phyloP scores from a whole-genome alignment of 371 early-diverging fungal species.

The Smittium culicis region DNA sequence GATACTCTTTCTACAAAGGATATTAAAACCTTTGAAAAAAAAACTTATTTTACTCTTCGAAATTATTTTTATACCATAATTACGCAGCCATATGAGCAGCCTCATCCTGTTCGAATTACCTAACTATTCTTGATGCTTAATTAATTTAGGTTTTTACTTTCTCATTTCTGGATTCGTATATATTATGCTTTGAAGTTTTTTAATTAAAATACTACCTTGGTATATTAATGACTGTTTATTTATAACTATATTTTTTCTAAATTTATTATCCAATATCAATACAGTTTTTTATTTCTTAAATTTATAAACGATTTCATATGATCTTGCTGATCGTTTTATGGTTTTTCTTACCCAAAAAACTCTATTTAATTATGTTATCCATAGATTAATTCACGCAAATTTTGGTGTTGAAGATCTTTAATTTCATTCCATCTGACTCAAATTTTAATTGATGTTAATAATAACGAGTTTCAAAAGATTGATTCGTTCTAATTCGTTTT shows the following conservation, averaged over 20 bases:
- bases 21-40: neutral
- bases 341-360: neutral
- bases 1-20: neutral
- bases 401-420: neutral
- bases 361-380: neutral
- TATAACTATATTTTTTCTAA: neutral
- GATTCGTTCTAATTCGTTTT: neutral
- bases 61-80: neutral
- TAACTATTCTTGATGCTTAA: neutral
- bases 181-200: neutral
- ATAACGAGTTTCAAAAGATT: neutral
- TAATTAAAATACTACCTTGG: neutral
- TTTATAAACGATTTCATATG: neutral
- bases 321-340: neutral
- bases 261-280: neutral
- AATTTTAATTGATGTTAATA: neutral
- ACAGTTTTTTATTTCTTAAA: neutral
- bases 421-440: neutral
- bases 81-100: neutral
- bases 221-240: neutral
- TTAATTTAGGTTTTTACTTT: neutral
- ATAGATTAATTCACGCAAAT: neutral
- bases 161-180: neutral
- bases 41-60: neutral
- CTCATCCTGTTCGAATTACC: neutral